Evolutionary conservation across 305 asterid genomes (phyloP).

Genomic region (Euphrasia arctica): DNA sequence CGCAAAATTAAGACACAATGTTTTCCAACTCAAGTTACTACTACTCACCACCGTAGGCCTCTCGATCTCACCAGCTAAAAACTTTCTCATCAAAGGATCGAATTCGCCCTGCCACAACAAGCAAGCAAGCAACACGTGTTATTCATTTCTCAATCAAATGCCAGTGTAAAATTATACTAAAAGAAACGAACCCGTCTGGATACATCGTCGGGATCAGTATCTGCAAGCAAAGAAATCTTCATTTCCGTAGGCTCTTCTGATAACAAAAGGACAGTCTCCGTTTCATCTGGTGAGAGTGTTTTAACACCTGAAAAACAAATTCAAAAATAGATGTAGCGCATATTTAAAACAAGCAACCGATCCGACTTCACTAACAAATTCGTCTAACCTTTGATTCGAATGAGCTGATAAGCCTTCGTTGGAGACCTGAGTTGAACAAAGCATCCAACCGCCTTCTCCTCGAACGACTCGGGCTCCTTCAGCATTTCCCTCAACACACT

Average conservation of each 20-base stretch:
- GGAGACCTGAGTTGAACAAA: slow-evolving; percentile 52
- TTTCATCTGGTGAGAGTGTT: slow-evolving; percentile 32
- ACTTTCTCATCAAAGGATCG: slow-evolving; percentile 39
- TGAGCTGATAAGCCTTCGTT: slow-evolving; percentile 50
- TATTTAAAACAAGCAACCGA: too few relatives aligned
- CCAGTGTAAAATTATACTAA: slow-evolving; percentile 1
- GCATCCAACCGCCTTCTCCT: slow-evolving; percentile 69
- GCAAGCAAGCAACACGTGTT: slow-evolving; percentile 13
- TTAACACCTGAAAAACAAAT: slow-evolving; percentile 42
- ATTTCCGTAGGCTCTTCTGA: slow-evolving; percentile 43
- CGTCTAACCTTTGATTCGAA: slow-evolving; percentile 73
- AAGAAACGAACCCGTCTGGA: slow-evolving; percentile 16
- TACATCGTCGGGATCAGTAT: slow-evolving; percentile 50
- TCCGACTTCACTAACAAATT: too few relatives aligned
- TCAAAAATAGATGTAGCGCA: too few relatives aligned
- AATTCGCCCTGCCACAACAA: slow-evolving; percentile 51
- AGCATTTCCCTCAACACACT: slow-evolving; percentile 51
- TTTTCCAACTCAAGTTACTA: slow-evolving; percentile 7
- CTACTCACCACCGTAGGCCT: slow-evolving; percentile 62
- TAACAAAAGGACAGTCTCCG: slow-evolving; percentile 39
- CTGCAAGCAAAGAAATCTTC: slow-evolving; percentile 39
- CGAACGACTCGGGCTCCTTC: slow-evolving; percentile 56
- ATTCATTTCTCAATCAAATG: slow-evolving; percentile 5
- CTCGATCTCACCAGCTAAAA: slow-evolving; percentile 44
- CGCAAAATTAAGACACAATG: not conserved